Evolutionary conservation across 306 rosid species (phyloP).

Genomic region (Malus asiatica): DNA sequence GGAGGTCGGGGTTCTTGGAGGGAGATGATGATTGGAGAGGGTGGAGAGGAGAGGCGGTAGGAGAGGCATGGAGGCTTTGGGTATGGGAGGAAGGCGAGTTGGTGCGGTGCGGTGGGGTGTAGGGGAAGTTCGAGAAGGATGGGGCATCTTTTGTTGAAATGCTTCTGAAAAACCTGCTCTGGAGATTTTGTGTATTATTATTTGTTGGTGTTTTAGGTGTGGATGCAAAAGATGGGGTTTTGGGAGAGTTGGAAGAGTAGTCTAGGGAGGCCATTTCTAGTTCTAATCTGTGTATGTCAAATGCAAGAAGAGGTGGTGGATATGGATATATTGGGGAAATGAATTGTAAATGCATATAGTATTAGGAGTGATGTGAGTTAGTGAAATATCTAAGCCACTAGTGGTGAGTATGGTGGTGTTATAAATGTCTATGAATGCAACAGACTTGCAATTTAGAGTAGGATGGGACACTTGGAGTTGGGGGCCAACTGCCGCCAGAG

Average conservation of each 20-base stretch:
- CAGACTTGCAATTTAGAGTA: no score
- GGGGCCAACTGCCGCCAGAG: no score
- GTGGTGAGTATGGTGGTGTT: no score
- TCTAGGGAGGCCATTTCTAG: constrained; percentile 32
- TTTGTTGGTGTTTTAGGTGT: not conserved
- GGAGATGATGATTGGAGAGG: not conserved
- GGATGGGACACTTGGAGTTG: no score
- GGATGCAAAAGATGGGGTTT: constrained; percentile 43
- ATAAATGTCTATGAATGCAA: no score
- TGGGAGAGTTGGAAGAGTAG: constrained; percentile 43
- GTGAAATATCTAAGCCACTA: no score
- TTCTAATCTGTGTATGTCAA: not conserved
- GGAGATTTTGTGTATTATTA: not conserved
- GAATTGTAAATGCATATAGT: no score
- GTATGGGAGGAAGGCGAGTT: constrained; percentile 51
- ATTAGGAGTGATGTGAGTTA: no score
- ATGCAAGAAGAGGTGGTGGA: not conserved
- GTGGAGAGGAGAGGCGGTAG: constrained; percentile 47
- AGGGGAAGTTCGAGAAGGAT: constrained; percentile 40
- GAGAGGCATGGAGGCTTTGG: constrained; percentile 57
- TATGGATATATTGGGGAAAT: not conserved
- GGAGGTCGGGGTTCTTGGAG: constrained; percentile 33
- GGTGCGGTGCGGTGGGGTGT: constrained; percentile 50
- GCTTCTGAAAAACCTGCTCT: constrained; percentile 43
- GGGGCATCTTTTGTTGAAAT: constrained; percentile 53